Base-by-base conservation (phyloP, 1,284 basidiomycete genomes). In the Puccinia horiana region DNA sequence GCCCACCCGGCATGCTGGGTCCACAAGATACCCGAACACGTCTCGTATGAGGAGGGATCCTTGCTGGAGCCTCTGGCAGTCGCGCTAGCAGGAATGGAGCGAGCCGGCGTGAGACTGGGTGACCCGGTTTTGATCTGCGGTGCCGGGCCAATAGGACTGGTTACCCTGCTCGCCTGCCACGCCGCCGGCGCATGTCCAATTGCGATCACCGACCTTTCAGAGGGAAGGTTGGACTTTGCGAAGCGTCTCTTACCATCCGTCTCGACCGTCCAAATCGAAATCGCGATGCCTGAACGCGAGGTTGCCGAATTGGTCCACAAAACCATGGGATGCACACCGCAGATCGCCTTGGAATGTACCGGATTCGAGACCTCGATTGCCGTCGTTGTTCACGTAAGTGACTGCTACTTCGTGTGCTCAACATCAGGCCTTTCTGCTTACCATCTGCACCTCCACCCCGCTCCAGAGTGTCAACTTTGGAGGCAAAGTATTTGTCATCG, bases 301-400 rank as follows among this genome's bases (percentile, higher is more conserved):
- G n/a, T n/a, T n/a, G n/a, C n/a, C n/a, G n/a, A 72, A 23, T 83
- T 85, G 83, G 86, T 89, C 81, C 87, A 87, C 83, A 82, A 83
- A 8, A 85, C 83, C 0, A 87, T 87, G 23, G 88, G 87, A 0
- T 76, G 84, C 8, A 84, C 84, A 9, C 91, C 81, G 82, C 84
- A 63, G 83, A 81, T 93, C 44, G 90, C 93, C 77, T 88, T 95
- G 82, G 94, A 95, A 85, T 93, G 93, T 73, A 95, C 94, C 74
- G 95, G 95, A 23, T 93, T 95, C 37, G 94, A 96, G 87, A 91
- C 91, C 54, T 94, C 92, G 18, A 93, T 97, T 84, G 92, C 93
- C 86, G 93, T 93, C n/a, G 94, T 91, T 94, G 83, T 90, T 90
- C 85, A 88, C n/a, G n/a, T n/a, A n/a, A n/a, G n/a, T 61, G 16